These are phyloP conservation scores for Xylaria sp. DNA, from an alignment of 2,329 filamentous ascomycete genomes.

Conservation along the genomic window DNA sequence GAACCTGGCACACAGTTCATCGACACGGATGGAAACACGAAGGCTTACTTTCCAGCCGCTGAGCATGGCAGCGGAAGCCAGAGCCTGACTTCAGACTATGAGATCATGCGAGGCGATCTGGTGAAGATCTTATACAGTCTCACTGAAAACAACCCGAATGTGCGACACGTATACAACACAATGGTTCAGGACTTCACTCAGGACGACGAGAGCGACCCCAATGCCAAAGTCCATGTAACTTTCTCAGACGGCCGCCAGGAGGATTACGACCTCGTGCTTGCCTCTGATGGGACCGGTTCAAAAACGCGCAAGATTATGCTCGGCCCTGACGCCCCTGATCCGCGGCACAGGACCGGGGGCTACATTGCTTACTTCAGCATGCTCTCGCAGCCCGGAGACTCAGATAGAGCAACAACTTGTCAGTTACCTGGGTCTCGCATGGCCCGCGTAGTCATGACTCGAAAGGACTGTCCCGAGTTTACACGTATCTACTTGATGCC, in stretches of 20 bases:
- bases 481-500: conserved; percentile 39
- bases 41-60: conserved; percentile 45
- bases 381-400: conserved; percentile 32
- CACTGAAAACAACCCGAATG: conserved; percentile 24
- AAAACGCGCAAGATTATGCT: conserved; percentile 55
- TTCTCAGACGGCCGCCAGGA: conserved; percentile 57
- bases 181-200: conserved; percentile 46
- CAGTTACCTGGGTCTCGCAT: conserved; percentile 17
- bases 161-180: conserved; percentile 46
- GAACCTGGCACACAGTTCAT: conserved; percentile 56
- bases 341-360: conserved; percentile 38
- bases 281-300: conserved; percentile 64
- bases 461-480: conserved; percentile 36
- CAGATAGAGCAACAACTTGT: conserved; percentile 30
- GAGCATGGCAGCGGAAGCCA: conserved; percentile 47
- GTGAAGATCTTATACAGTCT: conserved; percentile 49
- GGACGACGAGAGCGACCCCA: conserved; percentile 35
- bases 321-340: conserved; percentile 39
- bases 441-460: conserved; percentile 33
- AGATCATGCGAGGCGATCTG: conserved; percentile 52
- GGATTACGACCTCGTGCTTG: conserved; percentile 62
- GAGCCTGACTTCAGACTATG: conserved; percentile 50
- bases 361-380: conserved; percentile 46
- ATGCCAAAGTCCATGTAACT: conserved; percentile 42
- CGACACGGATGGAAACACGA: conserved; percentile 43